Percentiles rank a stretch among this genome's conserved stretches.
Conservation (phyloP, 192 early-diverging fungal species). For the Pecoramyces ruminantium region DNA sequence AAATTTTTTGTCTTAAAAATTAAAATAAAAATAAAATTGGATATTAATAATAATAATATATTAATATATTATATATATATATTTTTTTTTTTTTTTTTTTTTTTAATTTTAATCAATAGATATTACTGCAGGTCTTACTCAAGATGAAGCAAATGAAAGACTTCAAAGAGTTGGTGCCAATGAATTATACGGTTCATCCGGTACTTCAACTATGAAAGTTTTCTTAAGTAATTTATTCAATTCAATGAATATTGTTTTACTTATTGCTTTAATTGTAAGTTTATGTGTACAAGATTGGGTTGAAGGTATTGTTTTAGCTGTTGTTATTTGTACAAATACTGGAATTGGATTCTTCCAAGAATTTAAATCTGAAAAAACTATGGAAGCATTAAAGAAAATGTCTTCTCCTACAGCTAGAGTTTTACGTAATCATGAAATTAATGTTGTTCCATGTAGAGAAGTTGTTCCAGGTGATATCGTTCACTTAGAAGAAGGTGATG, state of each 20-base stretch:
- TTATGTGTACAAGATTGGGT: conserved; percentile 47
- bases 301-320: conserved; percentile 68
- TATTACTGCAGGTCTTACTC: neutral
- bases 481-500: conserved; percentile 80
- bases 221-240: conserved; percentile 16
- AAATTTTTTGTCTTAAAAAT: no score
- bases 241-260: conserved; percentile 17
- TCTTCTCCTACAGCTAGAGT: conserved; percentile 75
- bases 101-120: neutral
- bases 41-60: no score
- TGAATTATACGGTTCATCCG: conserved; percentile 4
- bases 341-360: conserved; percentile 71
- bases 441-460: conserved; percentile 7
- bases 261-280: conserved; percentile 9
- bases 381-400: conserved; percentile 87
- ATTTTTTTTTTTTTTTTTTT: no score
- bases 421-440: conserved; percentile 43
- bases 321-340: conserved; percentile 68
- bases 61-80: no score
- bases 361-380: conserved; percentile 73
- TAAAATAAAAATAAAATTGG: no score
- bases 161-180: conserved; percentile 2
- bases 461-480: conserved; percentile 88
- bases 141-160: neutral
- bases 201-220: conserved; percentile 10